phyloP scores from a whole-genome alignment of 495 filamentous ascomycete genomes.

The Echria macrotheca region DNA sequence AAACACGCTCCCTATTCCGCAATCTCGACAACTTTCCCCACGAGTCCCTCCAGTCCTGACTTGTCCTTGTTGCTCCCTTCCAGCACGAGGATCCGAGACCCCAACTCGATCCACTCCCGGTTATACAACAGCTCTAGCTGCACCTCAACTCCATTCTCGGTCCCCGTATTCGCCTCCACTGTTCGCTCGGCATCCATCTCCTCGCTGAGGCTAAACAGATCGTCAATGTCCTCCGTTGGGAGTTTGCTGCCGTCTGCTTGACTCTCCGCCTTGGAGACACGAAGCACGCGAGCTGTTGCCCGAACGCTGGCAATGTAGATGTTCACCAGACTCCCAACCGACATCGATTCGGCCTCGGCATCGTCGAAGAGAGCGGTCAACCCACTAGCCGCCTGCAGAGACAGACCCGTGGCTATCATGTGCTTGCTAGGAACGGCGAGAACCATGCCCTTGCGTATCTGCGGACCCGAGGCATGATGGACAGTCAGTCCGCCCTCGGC shows the following conservation, averaged over 20 bases:
- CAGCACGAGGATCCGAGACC: conserved; percentile 66
- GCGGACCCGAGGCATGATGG: conserved; percentile 26
- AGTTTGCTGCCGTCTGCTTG: conserved; percentile 14
- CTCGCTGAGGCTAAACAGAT: conserved; percentile 63
- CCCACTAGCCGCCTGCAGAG: conserved; percentile 51
- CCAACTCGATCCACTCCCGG: conserved; percentile 81
- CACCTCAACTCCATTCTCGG: conserved; percentile 53
- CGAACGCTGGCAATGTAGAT: conserved; percentile 86
- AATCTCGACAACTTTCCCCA: conserved; percentile 56
- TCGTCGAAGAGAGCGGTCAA: conserved; percentile 48
- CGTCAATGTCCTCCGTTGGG: conserved; percentile 42
- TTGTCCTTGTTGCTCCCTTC: conserved; percentile 53
- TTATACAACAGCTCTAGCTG: conserved; percentile 69
- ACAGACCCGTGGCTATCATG: conserved; percentile 40
- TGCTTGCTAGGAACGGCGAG: conserved; percentile 53
- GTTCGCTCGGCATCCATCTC: conserved; percentile 43
- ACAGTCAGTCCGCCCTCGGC: neutral
- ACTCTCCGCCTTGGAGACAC: conserved; percentile 26
- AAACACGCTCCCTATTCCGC: conserved; percentile 33
- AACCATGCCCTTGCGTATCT: conserved; percentile 81
- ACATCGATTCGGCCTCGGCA: conserved; percentile 32
- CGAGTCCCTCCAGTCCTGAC: conserved; percentile 61
- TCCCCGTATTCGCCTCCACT: no score
- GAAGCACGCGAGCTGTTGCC: conserved; percentile 62
- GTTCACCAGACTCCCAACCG: conserved; percentile 57